Conservation (phyloP, 208 protist genomes). For the Phytomonas francai region DNA sequence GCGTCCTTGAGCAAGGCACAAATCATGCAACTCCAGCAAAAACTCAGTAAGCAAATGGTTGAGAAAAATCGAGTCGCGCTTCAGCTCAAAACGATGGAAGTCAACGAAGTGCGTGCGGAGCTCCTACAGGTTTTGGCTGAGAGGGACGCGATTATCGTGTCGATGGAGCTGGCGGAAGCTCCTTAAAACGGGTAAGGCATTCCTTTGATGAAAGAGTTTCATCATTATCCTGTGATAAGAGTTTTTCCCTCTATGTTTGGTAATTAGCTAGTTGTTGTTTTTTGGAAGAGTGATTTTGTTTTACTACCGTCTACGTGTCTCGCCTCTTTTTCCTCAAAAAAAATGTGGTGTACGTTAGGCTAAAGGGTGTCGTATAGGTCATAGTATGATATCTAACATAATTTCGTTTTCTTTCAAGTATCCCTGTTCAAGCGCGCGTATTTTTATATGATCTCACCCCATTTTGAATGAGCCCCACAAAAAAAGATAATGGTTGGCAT, state of each 20-base stretch:
- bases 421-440: not conserved
- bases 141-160: slow-evolving; percentile 40
- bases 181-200: slow-evolving; percentile 3
- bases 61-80: slow-evolving; percentile 62
- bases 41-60: slow-evolving; percentile 67
- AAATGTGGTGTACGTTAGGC: not conserved
- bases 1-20: slow-evolving; percentile 40
- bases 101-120: slow-evolving; percentile 42
- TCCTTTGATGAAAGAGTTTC: not conserved
- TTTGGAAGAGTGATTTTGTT: not conserved
- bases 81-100: slow-evolving; percentile 72
- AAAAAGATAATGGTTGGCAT: too few species aligned
- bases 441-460: not conserved
- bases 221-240: not conserved
- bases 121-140: slow-evolving; percentile 40
- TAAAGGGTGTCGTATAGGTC: not conserved
- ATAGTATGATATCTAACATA: not conserved
- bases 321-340: not conserved
- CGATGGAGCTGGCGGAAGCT: slow-evolving; percentile 23
- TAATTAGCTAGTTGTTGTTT: not conserved
- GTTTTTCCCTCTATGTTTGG: not conserved
- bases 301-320: not conserved
- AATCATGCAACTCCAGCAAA: slow-evolving; percentile 70
- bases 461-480: not conserved
- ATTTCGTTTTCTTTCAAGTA: not conserved